Evolutionary conservation across 2,329 filamentous ascomycete species (phyloP), one percentile per base, ranked within the genome.

Genomic region (Fusarium verticillioides): DNA sequence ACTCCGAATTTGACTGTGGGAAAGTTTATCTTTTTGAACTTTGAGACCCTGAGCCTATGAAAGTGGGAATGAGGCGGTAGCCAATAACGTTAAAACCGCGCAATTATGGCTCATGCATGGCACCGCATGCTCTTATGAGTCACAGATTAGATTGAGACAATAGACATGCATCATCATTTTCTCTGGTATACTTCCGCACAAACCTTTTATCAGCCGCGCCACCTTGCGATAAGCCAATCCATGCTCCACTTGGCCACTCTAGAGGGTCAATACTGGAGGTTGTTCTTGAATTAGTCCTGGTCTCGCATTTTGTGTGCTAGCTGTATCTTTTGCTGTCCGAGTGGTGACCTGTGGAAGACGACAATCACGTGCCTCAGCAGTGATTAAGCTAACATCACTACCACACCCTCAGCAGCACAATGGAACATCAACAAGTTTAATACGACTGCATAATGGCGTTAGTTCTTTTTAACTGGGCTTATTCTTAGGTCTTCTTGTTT

Each of bases 401-500:
- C n/a, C 32, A 36, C 49, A 52, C 16, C 32, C 12, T 52, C n/a
- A 12, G 1, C 23, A 19, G 42, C 23, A 26, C 7, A 28, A 12
- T 26, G 16, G 16, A 44, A 19, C 7, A 44, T 44, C 4, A 12
- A 44, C 15, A 26, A 9, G 0, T 26, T 44, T 44, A 7, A 26
- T 26, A 18, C 9, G 42, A 26, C 16, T 18, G 4, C 23, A 12
- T 44, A 12, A 12, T 19, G 4, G 8, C 23, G 2, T 10, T 26
- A 4, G 2, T 18, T 18, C 42, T 43, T 4, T 26, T n/a, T 5
- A n/a, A 16, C 13, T 15, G 0, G 32, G 32, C 1, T 34, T 34
- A 9, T 34, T 34, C 6, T 34, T 15, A 8, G 0, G 16, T 8
- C 1, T 16, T 34, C 32, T 0, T 34, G 15, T 16, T 16, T 34